These are phyloP conservation scores for Cucumis melo DNA, from an alignment of 306 rosid species.

Conservation along the genomic window DNA sequence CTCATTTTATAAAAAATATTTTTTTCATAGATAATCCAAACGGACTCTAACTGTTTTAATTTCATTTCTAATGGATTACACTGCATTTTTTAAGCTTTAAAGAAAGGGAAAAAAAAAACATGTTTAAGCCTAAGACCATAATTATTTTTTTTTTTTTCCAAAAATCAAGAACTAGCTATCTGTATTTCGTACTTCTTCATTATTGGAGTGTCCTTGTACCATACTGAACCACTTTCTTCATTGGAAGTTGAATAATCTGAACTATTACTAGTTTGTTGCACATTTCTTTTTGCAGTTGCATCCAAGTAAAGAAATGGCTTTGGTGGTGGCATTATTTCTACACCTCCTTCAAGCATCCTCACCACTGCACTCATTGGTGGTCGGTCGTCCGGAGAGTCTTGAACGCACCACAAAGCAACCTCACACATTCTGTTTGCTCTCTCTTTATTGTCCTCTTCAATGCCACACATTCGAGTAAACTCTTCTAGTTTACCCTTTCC, in stretches of 20 bases:
- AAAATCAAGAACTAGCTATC: background rate
- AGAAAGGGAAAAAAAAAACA: no score
- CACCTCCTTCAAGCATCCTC: conserved; percentile 42
- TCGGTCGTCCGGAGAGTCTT: conserved; percentile 26
- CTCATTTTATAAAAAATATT: no score
- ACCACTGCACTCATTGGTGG: conserved; percentile 37
- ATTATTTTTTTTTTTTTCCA: no score
- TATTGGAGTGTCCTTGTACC: conserved; percentile 7
- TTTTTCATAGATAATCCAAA: no score
- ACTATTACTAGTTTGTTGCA: background rate
- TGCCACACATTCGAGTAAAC: conserved; percentile 7
- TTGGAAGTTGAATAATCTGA: background rate
- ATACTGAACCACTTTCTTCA: background rate
- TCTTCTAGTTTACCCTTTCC: conserved; percentile 11
- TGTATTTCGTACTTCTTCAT: conserved; percentile 15
- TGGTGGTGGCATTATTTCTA: conserved; percentile 23
- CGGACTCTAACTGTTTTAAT: no score
- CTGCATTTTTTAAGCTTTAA: no score
- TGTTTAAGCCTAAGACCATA: no score
- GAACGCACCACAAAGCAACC: conserved; percentile 38
- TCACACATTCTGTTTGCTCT: conserved; percentile 21
- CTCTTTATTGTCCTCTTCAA: conserved; percentile 19
- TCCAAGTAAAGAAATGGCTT: conserved; percentile 28
- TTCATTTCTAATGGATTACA: no score
- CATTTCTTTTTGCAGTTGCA: background rate